Evolutionary conservation across 768 basidiomycete species (phyloP), one percentile per base, ranked within the genome.

Genomic region (Thelephora aurantiotincta): DNA sequence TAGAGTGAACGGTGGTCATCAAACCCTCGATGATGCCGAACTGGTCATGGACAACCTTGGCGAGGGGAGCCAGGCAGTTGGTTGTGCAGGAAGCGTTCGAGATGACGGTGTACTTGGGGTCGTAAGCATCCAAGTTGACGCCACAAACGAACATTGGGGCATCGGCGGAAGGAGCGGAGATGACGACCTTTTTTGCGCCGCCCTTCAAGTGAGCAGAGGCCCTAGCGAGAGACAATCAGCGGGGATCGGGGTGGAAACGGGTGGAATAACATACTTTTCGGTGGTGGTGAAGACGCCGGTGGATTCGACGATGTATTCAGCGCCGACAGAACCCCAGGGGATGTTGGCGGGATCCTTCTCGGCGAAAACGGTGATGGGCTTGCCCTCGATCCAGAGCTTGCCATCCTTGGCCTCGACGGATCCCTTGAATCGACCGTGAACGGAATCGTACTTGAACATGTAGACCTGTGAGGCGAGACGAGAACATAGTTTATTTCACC

Each of bases 81-180:
- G 94, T 99, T 42, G 94, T 98, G 80, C 94, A 98, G 18, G 93
- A 97, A 26, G 94, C 94, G 68, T 99, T 98, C 57, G 94, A 99
- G 67, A 98, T 88, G 58, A 99, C 89, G 48, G 74, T 77, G 76
- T 89, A 78, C 63, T 83, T 80, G 57, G 91, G 66, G 66, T 96
- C 81, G 68, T 99, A 98, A 35, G 71, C 55, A 52, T 96, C 91
- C 54, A 96, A 79, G 74, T 99, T 98, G 67, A 98, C 94, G 73
- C 88, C 91, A 57, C 74, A 76, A 46, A 93, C 90, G 66, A 78
- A 92, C 90, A 93, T 93, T 57, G 90, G 90, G 5, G 91, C 90
- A 63, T 93, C 89, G 30, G 89, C 77, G n/a, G 94, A 98, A 56
- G 94, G 94, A 43, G 94, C 94, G 55, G 93, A 94, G 77, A 99